Evolutionary conservation across 2,329 filamentous ascomycete genomes (phyloP), one percentile per base, ranked within the genome.

Genomic region (Cercospora zeae-maydis): DNA sequence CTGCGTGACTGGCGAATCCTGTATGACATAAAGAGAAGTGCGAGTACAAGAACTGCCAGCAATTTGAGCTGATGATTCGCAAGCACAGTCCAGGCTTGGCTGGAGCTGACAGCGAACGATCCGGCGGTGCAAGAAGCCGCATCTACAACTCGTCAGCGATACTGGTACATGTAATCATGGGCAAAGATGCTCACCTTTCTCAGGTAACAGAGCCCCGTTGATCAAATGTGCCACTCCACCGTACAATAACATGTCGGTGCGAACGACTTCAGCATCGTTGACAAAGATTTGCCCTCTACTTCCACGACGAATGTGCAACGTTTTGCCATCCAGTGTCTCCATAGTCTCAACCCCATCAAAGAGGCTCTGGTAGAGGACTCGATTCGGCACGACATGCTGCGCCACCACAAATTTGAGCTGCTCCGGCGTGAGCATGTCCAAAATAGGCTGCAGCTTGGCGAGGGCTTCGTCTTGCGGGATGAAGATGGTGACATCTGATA

Each of bases 181-280:
- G n/a, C 9, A 6, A 19, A 34, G 13, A 30, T n/a, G 4, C 45
- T 52, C 14, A 59, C 57, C 31, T 34, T 34, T 19, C 16, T 27
- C 42, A 1, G 63, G 61, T 2, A 61, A 31, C 7, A 63, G 34
- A 27, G 59, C 61, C 8, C 21, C 58, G 33, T 63, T 61, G 13
- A 66, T 69, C 59, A 69, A 36, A 57, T 67, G 65, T 24, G 67
- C 63, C 8, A 69, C 67, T 19, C 66, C 66, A 6, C 66, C 66
- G 54, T 67, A 68, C 14, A 65, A 49, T 27, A 67, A 58, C 8
- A 68, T 52, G 27, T 68, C 66, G n/a, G 65, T 45, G 24, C 59
- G 59, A 39, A 68, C 49, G 24, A 65, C 52, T 42, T 53, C 49
- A 3, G 55, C 57, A 13, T 55, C 58, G 36, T 65, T 64, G 11